These are phyloP conservation scores for Neurospora sp. DNA, from an alignment of 2,329 filamentous ascomycete species.

Conservation along the genomic window DNA sequence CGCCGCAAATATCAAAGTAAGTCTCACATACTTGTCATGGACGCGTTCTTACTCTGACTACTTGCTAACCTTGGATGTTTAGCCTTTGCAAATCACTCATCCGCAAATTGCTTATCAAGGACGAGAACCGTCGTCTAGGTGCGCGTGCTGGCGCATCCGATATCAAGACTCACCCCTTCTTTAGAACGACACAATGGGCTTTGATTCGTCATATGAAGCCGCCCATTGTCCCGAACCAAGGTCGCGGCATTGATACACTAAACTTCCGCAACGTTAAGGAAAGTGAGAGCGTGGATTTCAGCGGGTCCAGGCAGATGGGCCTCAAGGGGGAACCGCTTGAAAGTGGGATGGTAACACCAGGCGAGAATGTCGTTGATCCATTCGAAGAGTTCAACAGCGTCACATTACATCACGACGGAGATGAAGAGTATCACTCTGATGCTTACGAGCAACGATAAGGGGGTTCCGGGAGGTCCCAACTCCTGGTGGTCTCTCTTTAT, in stretches of 20 bases:
- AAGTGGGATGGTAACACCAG: slow-evolving; percentile 75
- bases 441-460: slow-evolving; percentile 9
- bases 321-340: slow-evolving; percentile 78
- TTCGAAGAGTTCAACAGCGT: slow-evolving; percentile 99
- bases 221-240: slow-evolving; percentile 87
- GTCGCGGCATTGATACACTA: slow-evolving; percentile 81
- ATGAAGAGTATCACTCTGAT: slow-evolving; percentile 45
- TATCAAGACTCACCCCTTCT: slow-evolving; percentile 94
- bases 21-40: slow-evolving; percentile 25
- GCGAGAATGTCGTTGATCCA: slow-evolving; percentile 64
- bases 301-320: slow-evolving; percentile 41
- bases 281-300: slow-evolving; percentile 85
- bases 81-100: slow-evolving; percentile 96
- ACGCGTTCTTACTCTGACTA: background rate
- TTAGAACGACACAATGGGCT: slow-evolving; percentile 92
- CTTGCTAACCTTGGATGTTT: background rate
- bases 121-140: slow-evolving; percentile 86
- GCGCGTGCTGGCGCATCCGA: slow-evolving; percentile 93
- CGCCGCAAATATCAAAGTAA: slow-evolving; percentile 85
- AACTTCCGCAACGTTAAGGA: slow-evolving; percentile 99
- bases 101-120: slow-evolving; percentile 93
- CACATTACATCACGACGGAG: slow-evolving; percentile 91
- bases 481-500: background rate
- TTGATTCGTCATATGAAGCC: slow-evolving; percentile 96
- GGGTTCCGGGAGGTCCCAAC: slow-evolving; percentile 1